Percentiles rank a stretch among this genome's conserved stretches.
These are phyloP conservation scores for Tetrapisispora iriomotensis DNA, from an alignment of 805 yeast genomes.

Conservation along the genomic window DNA sequence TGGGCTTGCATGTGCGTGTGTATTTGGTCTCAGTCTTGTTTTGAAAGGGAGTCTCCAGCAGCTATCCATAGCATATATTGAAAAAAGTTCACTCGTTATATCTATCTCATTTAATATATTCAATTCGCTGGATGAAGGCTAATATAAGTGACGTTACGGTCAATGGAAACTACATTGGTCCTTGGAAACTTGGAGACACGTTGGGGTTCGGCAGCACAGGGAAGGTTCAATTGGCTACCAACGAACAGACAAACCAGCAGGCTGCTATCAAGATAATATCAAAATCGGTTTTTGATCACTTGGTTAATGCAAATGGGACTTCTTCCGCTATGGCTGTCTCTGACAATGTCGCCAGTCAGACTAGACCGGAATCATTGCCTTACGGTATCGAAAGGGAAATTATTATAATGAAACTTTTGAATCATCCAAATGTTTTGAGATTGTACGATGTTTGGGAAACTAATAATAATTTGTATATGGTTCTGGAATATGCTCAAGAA, in stretches of 20 bases:
- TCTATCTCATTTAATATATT: too few relatives aligned
- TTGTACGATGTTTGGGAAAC: constrained; percentile 84
- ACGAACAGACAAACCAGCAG: constrained; percentile 69
- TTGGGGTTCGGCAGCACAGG: constrained; percentile 97
- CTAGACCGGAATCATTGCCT: constrained; percentile 45
- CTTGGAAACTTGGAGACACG: constrained; percentile 94
- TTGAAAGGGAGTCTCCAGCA: too few relatives aligned
- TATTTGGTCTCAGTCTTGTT: too few relatives aligned
- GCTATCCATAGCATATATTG: too few relatives aligned
- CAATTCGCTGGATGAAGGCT: background rate
- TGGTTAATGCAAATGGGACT: constrained; percentile 28
- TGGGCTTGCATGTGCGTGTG: too few relatives aligned
- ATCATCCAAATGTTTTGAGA: constrained; percentile 71
- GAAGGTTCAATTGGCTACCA: constrained; percentile 84
- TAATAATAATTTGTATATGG: constrained; percentile 70
- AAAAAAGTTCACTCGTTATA: too few relatives aligned
- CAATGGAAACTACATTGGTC: constrained; percentile 55
- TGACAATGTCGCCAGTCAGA: background rate
- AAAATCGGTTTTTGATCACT: constrained; percentile 47
- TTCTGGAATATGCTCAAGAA: constrained; percentile 91
- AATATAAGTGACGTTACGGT: constrained; percentile 6
- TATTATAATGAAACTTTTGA: constrained; percentile 71
- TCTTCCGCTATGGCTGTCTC: constrained; percentile 32
- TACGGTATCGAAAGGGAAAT: constrained; percentile 84
- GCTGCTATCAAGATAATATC: constrained; percentile 98